A percentile compares a stretch with the other conserved stretches of the same genome.
These are phyloP conservation scores for Epichloe amarillans DNA, from an alignment of 2,329 filamentous ascomycete species.

Conservation along the genomic window DNA sequence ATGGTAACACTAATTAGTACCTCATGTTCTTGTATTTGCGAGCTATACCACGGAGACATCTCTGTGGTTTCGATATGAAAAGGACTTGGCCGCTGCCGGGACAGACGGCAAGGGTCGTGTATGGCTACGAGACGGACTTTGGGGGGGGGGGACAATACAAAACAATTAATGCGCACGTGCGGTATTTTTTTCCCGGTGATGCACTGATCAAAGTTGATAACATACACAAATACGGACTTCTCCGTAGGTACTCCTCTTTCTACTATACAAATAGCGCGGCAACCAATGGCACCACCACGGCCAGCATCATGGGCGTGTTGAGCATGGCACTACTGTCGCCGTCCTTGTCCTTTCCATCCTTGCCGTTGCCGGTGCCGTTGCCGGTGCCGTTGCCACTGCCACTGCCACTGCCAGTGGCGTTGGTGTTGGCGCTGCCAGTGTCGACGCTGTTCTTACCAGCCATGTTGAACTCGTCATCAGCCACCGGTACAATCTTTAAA, in stretches of 20 bases:
- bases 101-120: conserved; percentile 2
- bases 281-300: conserved; percentile 19
- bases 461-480: conserved; percentile 31
- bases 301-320: conserved; percentile 19
- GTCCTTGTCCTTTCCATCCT: conserved; percentile 4
- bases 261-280: conserved; percentile 21
- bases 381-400: conserved; percentile 4
- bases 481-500: conserved; percentile 34
- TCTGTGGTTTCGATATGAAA: background rate
- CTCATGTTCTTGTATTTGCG: conserved; percentile 21
- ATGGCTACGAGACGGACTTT: conserved; percentile 3
- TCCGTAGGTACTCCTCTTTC: background rate
- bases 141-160: no score
- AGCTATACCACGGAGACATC: conserved; percentile 17
- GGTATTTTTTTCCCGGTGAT: no score
- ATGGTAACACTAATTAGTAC: conserved; percentile 9
- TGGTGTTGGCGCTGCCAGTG: conserved; percentile 15
- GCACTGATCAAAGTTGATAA: no score
- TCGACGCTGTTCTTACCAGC: conserved; percentile 28
- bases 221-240: no score
- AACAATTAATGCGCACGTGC: no score
- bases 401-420: conserved; percentile 10
- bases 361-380: background rate
- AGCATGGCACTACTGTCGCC: conserved; percentile 16
- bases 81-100: conserved; percentile 1